These are phyloP conservation scores for Backusella luteola DNA, from an alignment of 192 early-diverging fungal genomes.

Conservation along the genomic window DNA sequence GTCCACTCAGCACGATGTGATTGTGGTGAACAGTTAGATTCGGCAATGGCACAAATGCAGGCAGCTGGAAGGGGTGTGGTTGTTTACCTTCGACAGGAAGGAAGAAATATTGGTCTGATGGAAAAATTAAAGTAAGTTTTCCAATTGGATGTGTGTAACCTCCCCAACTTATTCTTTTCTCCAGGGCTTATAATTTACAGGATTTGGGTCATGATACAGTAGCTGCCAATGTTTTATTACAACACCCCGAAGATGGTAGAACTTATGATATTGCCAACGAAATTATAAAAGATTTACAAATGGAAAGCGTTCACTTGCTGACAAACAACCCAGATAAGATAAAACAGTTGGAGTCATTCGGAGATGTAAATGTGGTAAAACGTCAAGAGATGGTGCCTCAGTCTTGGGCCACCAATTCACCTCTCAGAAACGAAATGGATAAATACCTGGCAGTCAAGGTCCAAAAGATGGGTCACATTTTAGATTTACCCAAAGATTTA, in stretches of 20 bases:
- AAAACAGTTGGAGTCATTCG: constrained; percentile 64
- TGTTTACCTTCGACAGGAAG: constrained; percentile 95
- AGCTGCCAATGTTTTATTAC: constrained; percentile 84
- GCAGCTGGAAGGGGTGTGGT: constrained; percentile 83
- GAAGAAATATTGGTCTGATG: constrained; percentile 89
- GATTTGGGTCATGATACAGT: constrained; percentile 96
- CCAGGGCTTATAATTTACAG: constrained; percentile 94
- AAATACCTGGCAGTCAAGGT: constrained; percentile 88
- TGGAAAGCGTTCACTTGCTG: constrained; percentile 71
- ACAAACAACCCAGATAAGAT: constrained; percentile 99
- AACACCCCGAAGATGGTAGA: constrained; percentile 89
- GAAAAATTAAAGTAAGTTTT: constrained; percentile 82
- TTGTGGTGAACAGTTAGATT: constrained; percentile 92
- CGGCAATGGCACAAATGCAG: constrained; percentile 88
- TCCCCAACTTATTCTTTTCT: neutral
- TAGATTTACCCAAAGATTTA: constrained; percentile 55
- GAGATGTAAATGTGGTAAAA: constrained; percentile 73
- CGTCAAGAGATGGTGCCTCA: constrained; percentile 88
- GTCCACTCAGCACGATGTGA: constrained; percentile 90
- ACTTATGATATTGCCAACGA: constrained; percentile 85
- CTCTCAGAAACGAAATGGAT: constrained; percentile 62
- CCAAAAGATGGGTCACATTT: constrained; percentile 88
- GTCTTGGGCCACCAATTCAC: constrained; percentile 57
- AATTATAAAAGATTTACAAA: constrained; percentile 79
- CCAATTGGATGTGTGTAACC: neutral